A percentile compares a stretch with the other conserved stretches of the same genome.
phyloP scores from a whole-genome alignment of 129 eudicot genomes.

The Saposhnikovia divaricata region DNA sequence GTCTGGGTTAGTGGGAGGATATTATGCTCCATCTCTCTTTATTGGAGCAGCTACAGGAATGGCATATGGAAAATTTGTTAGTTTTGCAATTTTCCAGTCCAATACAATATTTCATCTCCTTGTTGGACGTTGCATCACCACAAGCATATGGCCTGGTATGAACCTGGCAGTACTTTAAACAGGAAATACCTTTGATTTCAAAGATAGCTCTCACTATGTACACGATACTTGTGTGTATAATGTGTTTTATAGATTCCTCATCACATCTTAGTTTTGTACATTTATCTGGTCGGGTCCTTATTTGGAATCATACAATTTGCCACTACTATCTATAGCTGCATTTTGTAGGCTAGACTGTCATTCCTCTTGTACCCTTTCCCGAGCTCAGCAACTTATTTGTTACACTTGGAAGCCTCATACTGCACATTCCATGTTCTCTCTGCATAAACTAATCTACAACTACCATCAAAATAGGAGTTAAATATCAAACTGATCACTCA shows the following conservation, averaged over 20 bases:
- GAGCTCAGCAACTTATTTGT: not conserved
- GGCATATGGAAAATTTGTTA: slow-evolving; percentile 80
- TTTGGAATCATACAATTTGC: not conserved
- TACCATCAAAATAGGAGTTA: too few species aligned
- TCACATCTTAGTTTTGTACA: not conserved
- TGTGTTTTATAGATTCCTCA: not conserved
- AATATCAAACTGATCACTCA: too few species aligned
- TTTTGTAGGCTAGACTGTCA: not conserved
- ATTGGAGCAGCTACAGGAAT: slow-evolving; percentile 97
- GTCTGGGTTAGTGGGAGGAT: slow-evolving; percentile 93
- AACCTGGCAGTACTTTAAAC: not conserved
- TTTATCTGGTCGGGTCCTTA: slow-evolving; percentile 4
- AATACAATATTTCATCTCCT: slow-evolving; percentile 50
- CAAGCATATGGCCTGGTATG: slow-evolving; percentile 95
- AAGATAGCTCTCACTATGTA: not conserved
- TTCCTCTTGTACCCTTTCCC: not conserved
- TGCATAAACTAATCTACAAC: not conserved
- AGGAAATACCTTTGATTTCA: not conserved
- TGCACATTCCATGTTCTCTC: not conserved
- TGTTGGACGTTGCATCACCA: slow-evolving; percentile 88
- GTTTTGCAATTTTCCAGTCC: slow-evolving; percentile 38
- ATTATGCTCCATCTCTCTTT: slow-evolving; percentile 89
- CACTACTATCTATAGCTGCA: not conserved
- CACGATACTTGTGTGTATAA: slow-evolving; percentile 1
- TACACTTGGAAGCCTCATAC: not conserved